Evolutionary conservation across 2,329 filamentous ascomycete species (phyloP).

Genomic region (Gnomoniopsis smithogilvyi): DNA sequence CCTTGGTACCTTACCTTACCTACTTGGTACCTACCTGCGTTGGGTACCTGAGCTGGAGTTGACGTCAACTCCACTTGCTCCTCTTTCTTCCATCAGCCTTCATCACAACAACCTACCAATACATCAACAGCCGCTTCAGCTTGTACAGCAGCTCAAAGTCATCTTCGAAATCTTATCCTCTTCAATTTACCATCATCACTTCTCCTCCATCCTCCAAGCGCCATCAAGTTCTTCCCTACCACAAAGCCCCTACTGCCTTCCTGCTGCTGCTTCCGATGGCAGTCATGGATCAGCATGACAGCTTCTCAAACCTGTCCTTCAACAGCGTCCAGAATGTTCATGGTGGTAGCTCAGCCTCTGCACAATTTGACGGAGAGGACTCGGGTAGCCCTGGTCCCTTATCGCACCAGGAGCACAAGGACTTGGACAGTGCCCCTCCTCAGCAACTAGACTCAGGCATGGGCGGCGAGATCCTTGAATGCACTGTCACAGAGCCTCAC

Average conservation of each 20-base stretch:
- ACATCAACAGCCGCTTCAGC: no score
- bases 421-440: constrained; percentile 44
- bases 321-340: constrained; percentile 56
- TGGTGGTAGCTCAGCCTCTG: constrained; percentile 28
- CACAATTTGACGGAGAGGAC: constrained; percentile 15
- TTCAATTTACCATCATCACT: no score
- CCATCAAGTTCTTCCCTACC: neutral
- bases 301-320: constrained; percentile 83
- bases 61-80: no score
- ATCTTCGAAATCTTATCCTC: no score
- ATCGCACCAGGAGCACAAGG: constrained; percentile 30
- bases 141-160: no score
- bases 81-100: no score
- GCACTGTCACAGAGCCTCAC: constrained; percentile 75
- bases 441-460: constrained; percentile 58
- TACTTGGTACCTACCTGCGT: no score
- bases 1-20: no score
- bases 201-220: no score
- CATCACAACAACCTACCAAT: no score
- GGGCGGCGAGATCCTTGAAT: constrained; percentile 76
- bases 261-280: constrained; percentile 27
- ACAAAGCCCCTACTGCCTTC: neutral
- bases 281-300: constrained; percentile 56
- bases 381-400: constrained; percentile 28
- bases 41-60: no score